phyloP scores from a whole-genome alignment of 2,329 filamentous ascomycete genomes.

The Teratosphaeria destructans region DNA sequence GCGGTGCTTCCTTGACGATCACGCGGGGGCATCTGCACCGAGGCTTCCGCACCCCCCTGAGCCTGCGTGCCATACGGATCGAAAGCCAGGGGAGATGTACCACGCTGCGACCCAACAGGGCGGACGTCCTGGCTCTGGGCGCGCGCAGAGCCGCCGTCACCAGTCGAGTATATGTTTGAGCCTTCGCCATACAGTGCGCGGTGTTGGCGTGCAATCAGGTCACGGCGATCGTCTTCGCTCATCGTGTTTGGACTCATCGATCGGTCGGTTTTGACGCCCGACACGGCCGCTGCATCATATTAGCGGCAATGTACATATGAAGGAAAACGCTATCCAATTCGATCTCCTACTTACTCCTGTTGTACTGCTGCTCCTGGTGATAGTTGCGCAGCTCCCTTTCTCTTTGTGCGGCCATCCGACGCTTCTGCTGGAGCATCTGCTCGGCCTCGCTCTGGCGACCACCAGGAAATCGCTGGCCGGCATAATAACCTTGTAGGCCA shows the following conservation, averaged over 20 bases:
- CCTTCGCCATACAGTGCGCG: slow-evolving; percentile 80
- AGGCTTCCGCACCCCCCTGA: slow-evolving; percentile 41
- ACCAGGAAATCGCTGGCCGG: slow-evolving; percentile 81
- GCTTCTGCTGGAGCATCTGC: slow-evolving; percentile 98
- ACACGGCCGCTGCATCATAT: slow-evolving; percentile 49
- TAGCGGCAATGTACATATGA: not conserved
- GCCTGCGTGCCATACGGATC: slow-evolving; percentile 54
- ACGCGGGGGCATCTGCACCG: slow-evolving; percentile 42
- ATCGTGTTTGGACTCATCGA: slow-evolving; percentile 74
- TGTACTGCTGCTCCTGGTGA: slow-evolving; percentile 99
- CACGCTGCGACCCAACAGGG: slow-evolving; percentile 54
- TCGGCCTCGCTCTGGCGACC: slow-evolving; percentile 83
- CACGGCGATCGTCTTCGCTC: slow-evolving; percentile 92
- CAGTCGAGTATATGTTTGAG: slow-evolving; percentile 53
- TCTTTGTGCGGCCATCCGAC: slow-evolving; percentile 96
- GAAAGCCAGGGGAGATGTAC: slow-evolving; percentile 70
- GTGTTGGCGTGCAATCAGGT: slow-evolving; percentile 91
- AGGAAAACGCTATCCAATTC: slow-evolving; percentile 1
- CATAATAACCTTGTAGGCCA: slow-evolving; percentile 89
- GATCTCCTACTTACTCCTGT: slow-evolving; percentile 64
- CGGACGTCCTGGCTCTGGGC: slow-evolving; percentile 56
- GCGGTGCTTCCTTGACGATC: slow-evolving; percentile 58
- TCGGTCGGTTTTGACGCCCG: slow-evolving; percentile 72
- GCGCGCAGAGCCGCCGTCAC: slow-evolving; percentile 57
- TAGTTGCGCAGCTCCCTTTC: slow-evolving; percentile 99